Conservation (phyloP, 495 filamentous ascomycete species). For the Annulohypoxylon maeteangense region DNA sequence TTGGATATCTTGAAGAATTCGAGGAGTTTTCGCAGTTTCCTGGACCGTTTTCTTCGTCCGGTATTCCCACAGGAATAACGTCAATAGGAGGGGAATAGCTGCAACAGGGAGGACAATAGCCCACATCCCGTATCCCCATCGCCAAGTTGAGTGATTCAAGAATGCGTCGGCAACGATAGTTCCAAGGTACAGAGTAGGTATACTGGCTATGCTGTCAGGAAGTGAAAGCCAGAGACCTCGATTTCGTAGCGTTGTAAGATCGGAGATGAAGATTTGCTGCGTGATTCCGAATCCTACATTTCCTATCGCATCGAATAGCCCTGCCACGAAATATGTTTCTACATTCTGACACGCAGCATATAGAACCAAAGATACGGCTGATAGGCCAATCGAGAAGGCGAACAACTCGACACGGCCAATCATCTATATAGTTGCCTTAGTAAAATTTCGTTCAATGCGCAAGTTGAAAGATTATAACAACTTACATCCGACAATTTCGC, state of each 20-base stretch:
- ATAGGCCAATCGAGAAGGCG: neutral
- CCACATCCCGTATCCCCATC: constrained; percentile 7
- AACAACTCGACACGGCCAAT: neutral
- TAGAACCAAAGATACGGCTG: neutral
- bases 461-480: neutral
- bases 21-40: neutral
- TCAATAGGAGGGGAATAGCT: neutral
- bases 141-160: neutral
- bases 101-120: neutral
- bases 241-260: neutral
- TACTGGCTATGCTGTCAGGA: neutral
- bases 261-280: neutral
- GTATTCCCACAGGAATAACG: neutral
- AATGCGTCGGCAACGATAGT: neutral
- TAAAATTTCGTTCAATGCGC: neutral
- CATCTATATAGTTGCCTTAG: neutral
- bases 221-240: neutral
- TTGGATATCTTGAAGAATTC: neutral
- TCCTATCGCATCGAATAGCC: neutral
- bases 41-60: neutral
- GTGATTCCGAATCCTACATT: neutral
- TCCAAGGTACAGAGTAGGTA: neutral
- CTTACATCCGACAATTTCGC: constrained; percentile 4
- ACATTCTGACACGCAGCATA: neutral
- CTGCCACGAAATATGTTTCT: neutral